Evolutionary conservation across 768 basidiomycete species (phyloP).

Genomic region (Podaxis sp.): DNA sequence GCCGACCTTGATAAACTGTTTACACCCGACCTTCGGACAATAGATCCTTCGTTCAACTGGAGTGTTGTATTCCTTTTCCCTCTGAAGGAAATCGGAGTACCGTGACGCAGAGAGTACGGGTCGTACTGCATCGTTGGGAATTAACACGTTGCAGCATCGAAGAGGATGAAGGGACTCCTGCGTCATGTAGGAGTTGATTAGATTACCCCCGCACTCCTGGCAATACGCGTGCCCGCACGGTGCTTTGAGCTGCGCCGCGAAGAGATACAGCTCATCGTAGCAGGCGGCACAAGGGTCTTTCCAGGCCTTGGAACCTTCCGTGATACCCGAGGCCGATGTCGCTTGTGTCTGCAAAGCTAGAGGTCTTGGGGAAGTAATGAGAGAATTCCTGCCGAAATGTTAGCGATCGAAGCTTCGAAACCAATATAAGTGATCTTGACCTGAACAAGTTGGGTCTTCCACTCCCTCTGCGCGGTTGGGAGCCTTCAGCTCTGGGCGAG

Average conservation of each 20-base stretch:
- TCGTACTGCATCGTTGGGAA: neutral
- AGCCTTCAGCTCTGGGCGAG: neutral
- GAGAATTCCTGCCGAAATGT: neutral
- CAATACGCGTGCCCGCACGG: constrained; percentile 14
- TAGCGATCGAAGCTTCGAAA: neutral
- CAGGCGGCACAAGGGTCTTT: neutral
- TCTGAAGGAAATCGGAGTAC: neutral
- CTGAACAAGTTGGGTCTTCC: neutral
- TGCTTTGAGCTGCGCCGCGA: neutral
- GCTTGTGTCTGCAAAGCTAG: neutral
- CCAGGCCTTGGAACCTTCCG: neutral
- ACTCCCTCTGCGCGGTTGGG: neutral
- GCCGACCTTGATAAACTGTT: constrained; percentile 11
- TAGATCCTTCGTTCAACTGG: constrained; percentile 9
- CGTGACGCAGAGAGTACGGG: constrained; percentile 4
- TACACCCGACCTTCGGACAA: constrained; percentile 11
- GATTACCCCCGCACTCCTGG: constrained; percentile 2
- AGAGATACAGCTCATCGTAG: neutral
- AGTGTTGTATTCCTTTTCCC: constrained; percentile 10
- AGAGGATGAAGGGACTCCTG: constrained; percentile 12
- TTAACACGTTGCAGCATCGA: constrained; percentile 13
- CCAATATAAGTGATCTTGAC: neutral
- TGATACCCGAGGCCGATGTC: neutral
- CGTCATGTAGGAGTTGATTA: constrained; percentile 8
- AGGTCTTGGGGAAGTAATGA: neutral